Base-by-base conservation (phyloP, 1,284 basidiomycete species). In the Volvariella surrecta region DNA sequence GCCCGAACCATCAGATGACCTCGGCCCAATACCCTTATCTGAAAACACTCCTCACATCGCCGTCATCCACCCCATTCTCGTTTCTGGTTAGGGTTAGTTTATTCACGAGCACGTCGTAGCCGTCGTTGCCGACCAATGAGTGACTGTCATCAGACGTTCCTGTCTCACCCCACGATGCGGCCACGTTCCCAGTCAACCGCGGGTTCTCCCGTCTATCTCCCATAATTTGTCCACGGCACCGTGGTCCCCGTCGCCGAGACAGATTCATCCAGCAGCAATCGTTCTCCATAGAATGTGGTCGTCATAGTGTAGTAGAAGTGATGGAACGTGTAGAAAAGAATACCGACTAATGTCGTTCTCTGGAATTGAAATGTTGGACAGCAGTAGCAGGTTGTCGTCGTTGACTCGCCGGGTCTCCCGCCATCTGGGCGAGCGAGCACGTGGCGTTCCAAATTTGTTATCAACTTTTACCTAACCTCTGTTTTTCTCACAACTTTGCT, bases 121-220 rank as follows among this genome's bases (percentile, higher is more conserved):
- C 47, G 45, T 38, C 46, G 42, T 40, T 37, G 39, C 35, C 48
- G 49, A 49, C 44, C 42, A 44, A 41, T 41, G 34, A 8, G n/a
- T 16, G 34, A 15, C 34, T 7, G n/a, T n/a, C n/a, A 28, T 6
- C 4, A 6, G 15, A 15, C 7, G 34, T 35, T 6, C 34, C 34
- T 35, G 34, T 35, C 34, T 19, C 34, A 35, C 34, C n/a, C 24
- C 24, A 28, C 24, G 24, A 28, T 28, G 24, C 24, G 24, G 24
- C 24, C 24, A 28, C 24, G 18, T 19, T 35, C 34, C 34, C 34
- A 35, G 34, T 19, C 34, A 28, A 6, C 24, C 24, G 24, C n/a
- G n/a, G 34, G 34, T 19, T 16, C 34, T 19, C 18, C 18, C 18
- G 34, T 35, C 34, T 16, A 35, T 19, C 34, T 19, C 34, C 9